Conservation (phyloP, 768 basidiomycete genomes). For the Amylocystis lapponica region DNA sequence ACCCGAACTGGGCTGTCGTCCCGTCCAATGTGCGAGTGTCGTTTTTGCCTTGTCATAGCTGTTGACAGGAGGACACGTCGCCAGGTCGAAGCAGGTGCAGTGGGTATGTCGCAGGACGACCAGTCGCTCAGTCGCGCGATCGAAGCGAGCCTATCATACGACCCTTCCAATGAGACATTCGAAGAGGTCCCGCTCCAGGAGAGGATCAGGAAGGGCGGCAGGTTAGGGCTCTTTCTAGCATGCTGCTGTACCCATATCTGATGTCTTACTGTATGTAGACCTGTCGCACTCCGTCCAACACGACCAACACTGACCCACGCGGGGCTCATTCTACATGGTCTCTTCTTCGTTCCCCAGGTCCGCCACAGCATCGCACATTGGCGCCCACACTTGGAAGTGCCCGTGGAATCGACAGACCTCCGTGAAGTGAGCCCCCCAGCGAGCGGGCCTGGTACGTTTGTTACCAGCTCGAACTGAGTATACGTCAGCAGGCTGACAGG, state of each 20-base stretch:
- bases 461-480: conserved; percentile 23
- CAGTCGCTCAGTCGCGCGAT: conserved; percentile 65
- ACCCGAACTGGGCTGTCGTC: conserved; percentile 67
- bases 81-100: conserved; percentile 29
- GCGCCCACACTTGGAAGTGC: conserved; percentile 24
- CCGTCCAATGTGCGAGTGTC: conserved; percentile 54
- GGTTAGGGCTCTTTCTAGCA: conserved; percentile 34
- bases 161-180: conserved; percentile 37
- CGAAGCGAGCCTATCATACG: conserved; percentile 55
- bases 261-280: conserved; percentile 36
- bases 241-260: not conserved
- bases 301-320: conserved; percentile 47
- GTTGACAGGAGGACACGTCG: conserved; percentile 10
- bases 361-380: conserved; percentile 37
- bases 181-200: conserved; percentile 49
- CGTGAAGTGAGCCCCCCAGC: conserved; percentile 22
- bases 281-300: conserved; percentile 62
- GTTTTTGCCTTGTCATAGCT: not conserved
- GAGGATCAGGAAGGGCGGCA: conserved; percentile 47
- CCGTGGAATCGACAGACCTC: conserved; percentile 3
- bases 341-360: conserved; percentile 71
- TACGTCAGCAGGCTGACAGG: too few relatives aligned
- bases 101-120: conserved; percentile 44
- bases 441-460: conserved; percentile 32
- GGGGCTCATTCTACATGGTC: conserved; percentile 55